Conservation (phyloP, 2,329 filamentous ascomycete species). For the Blumeria hordei region DNA sequence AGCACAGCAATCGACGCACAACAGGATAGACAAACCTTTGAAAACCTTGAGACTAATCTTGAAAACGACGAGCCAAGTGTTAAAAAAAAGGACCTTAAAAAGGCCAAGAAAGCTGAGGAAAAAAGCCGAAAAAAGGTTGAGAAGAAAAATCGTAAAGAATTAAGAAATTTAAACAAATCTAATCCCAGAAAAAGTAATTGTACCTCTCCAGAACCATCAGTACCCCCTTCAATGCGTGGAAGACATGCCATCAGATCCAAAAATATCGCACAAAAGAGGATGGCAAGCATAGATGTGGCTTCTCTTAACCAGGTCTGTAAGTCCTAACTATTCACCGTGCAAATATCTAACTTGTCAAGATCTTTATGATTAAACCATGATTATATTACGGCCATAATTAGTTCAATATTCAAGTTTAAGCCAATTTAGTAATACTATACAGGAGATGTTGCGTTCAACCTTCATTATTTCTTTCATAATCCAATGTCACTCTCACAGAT, state of each 20-base stretch:
- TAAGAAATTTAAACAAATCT: background rate
- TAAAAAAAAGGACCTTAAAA: slow-evolving; percentile 14
- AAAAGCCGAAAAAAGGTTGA: slow-evolving; percentile 18
- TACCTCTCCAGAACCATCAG: slow-evolving; percentile 17
- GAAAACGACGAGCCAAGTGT: slow-evolving; percentile 7
- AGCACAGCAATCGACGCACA: slow-evolving; percentile 10
- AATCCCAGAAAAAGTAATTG: background rate
- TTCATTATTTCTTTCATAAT: too few relatives aligned
- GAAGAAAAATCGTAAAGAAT: slow-evolving; percentile 10
- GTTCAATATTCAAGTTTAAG: too few relatives aligned
- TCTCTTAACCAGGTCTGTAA: slow-evolving; percentile 59
- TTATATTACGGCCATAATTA: background rate
- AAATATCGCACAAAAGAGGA: slow-evolving; percentile 72
- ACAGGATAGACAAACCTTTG: slow-evolving; percentile 13
- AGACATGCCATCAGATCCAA: slow-evolving; percentile 55
- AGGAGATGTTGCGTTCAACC: too few relatives aligned
- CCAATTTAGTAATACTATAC: too few relatives aligned
- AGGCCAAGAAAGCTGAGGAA: slow-evolving; percentile 16
- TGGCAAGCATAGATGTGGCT: slow-evolving; percentile 56
- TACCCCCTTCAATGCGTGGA: slow-evolving; percentile 21
- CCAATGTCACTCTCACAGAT: too few relatives aligned
- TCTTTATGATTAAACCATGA: slow-evolving; percentile 40
- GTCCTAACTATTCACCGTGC: background rate
- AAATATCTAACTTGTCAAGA: slow-evolving; percentile 18
- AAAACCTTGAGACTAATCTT: slow-evolving; percentile 3